Evolutionary conservation across 2,329 filamentous ascomycete genomes (phyloP).

Genomic region (Fusarium coicis): DNA sequence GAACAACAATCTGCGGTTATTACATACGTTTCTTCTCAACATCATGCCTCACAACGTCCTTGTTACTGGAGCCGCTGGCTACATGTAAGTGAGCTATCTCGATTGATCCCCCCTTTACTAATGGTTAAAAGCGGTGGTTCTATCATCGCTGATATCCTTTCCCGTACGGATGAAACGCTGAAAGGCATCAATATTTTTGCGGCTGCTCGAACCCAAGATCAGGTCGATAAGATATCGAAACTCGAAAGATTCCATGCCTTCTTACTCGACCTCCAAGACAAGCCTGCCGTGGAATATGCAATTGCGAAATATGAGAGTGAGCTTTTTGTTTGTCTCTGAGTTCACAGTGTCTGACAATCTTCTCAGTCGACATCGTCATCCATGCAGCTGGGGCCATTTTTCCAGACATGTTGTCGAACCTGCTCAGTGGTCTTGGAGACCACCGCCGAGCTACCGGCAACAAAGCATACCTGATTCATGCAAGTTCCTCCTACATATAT

Average conservation of each 20-base stretch:
- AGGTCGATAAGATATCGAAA: slow-evolving; percentile 46
- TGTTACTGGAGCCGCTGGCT: slow-evolving; percentile 51
- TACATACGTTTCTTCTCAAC: background rate
- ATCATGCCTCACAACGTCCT: slow-evolving; percentile 46
- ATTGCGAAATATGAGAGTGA: slow-evolving; percentile 43
- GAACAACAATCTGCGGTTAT: background rate
- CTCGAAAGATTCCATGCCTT: slow-evolving; percentile 45
- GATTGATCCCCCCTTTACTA: background rate
- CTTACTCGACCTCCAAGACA: slow-evolving; percentile 47
- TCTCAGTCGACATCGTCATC: slow-evolving; percentile 50
- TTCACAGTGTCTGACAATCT: background rate
- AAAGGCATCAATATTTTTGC: slow-evolving; percentile 44
- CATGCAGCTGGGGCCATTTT: slow-evolving; percentile 50
- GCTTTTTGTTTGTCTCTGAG: background rate
- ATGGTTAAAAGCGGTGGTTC: slow-evolving; percentile 48
- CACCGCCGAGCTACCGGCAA: slow-evolving; percentile 41
- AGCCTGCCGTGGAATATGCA: slow-evolving; percentile 33
- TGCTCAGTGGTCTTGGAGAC: slow-evolving; percentile 50
- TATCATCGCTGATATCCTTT: slow-evolving; percentile 48
- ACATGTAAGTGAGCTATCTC: slow-evolving; percentile 40
- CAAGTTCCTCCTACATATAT: slow-evolving; percentile 8
- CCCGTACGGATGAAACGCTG: slow-evolving; percentile 35
- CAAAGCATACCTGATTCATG: slow-evolving; percentile 49
- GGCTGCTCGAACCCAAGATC: slow-evolving; percentile 49
- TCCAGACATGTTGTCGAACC: slow-evolving; percentile 35